Percentiles rank a stretch among this genome's conserved stretches.
phyloP scores from a whole-genome alignment of 1,284 basidiomycete genomes.

The Dichomitus squalens region DNA sequence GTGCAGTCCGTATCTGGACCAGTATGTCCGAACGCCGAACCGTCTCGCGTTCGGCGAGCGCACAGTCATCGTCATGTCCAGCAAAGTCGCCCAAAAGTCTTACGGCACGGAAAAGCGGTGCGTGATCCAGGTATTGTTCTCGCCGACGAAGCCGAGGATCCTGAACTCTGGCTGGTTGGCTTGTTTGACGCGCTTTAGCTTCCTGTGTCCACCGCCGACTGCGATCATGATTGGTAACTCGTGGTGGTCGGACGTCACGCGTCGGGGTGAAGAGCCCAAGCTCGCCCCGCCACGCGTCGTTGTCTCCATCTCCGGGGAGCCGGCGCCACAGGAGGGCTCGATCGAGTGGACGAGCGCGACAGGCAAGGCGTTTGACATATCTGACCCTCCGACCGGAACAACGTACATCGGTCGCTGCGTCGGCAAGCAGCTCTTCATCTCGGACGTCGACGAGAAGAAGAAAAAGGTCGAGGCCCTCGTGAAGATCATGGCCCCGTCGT shows the following conservation, averaged over 20 bases:
- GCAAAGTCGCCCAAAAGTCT: constrained; percentile 95
- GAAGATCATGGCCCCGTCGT: constrained; percentile 83
- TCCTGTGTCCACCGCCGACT: constrained; percentile 94
- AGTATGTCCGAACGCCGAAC: constrained; percentile 85
- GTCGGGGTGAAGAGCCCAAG: constrained; percentile 74
- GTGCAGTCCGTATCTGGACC: constrained; percentile 77
- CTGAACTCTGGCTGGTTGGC: constrained; percentile 6
- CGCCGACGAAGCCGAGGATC: constrained; percentile 1
- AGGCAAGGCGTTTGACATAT: constrained; percentile 82
- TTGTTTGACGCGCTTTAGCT: constrained; percentile 43
- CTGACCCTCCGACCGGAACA: constrained; percentile 76
- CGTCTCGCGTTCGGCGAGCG: constrained; percentile 90
- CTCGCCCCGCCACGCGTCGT: constrained; percentile 82
- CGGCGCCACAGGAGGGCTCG: constrained; percentile 77
- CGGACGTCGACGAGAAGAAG: constrained; percentile 88
- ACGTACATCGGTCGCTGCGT: constrained; percentile 87
- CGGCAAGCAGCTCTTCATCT: constrained; percentile 90
- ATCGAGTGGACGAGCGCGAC: constrained; percentile 85
- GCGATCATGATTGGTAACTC: constrained; percentile 93
- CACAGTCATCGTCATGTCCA: constrained; percentile 94
- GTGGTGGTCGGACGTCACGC: constrained; percentile 86
- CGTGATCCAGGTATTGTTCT: constrained; percentile 19
- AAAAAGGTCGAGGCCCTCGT: constrained; percentile 91
- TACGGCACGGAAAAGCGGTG: constrained; percentile 95
- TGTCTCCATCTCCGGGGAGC: constrained; percentile 91